A percentile compares a stretch with the other conserved stretches of the same genome.
Conservation (phyloP, 2,329 filamentous ascomycete species). For the Pezicula carpinea region DNA sequence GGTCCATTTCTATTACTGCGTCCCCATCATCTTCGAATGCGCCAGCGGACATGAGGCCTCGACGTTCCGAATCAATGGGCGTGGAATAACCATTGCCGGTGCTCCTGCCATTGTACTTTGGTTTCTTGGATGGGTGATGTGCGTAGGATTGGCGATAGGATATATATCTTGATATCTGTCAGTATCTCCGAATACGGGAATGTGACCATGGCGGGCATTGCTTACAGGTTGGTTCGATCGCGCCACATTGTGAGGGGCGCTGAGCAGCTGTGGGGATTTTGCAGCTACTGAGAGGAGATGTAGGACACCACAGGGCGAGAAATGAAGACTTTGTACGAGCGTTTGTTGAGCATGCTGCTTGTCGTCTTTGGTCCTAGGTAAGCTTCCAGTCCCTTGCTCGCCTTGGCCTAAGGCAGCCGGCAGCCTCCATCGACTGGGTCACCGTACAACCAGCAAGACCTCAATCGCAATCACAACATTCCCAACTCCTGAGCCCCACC, state of each 20-base stretch:
- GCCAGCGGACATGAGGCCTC: constrained; percentile 77
- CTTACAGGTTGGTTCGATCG: constrained; percentile 96
- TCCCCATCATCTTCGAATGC: constrained; percentile 84
- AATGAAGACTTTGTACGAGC: neutral
- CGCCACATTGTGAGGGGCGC: constrained; percentile 77
- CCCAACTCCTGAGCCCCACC: constrained; percentile 2
- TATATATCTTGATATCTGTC: constrained; percentile 66
- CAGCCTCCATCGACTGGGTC: neutral
- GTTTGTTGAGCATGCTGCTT: neutral
- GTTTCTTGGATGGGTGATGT: constrained; percentile 86
- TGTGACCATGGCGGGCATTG: constrained; percentile 17
- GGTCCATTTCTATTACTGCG: constrained; percentile 96
- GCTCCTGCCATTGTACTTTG: constrained; percentile 48
- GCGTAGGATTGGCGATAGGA: constrained; percentile 98
- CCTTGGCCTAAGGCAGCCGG: neutral
- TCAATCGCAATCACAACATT: constrained; percentile 4
- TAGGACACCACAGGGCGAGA: neutral
- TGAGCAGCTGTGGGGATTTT: neutral
- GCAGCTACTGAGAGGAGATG: neutral
- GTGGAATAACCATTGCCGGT: constrained; percentile 55
- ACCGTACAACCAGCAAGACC: constrained; percentile 1
- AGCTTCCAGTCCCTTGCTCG: neutral
- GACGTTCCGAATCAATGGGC: constrained; percentile 57
- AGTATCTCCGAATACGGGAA: constrained; percentile 20
- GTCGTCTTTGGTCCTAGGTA: neutral